A percentile compares a stretch with the other conserved stretches of the same genome.
These are phyloP conservation scores for Lyophyllum atratum DNA, from an alignment of 768 basidiomycete genomes.

Conservation along the genomic window DNA sequence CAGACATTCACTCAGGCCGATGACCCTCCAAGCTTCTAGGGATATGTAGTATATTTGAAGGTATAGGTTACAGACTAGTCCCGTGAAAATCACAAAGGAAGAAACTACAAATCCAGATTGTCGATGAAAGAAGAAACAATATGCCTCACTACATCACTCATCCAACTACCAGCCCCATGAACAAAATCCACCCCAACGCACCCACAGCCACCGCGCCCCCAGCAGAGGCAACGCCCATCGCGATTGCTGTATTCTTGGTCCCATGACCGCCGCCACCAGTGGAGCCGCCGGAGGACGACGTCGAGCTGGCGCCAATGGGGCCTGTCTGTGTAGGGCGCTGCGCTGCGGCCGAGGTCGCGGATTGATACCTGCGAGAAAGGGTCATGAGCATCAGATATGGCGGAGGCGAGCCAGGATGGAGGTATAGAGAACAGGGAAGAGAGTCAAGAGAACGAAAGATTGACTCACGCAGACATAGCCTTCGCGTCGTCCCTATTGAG, in stretches of 20 bases:
- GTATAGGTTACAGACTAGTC: too few species aligned
- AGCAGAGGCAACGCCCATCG: background rate
- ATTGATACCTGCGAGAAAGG: slow-evolving; percentile 32
- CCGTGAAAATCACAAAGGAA: too few species aligned
- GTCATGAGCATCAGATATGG: background rate
- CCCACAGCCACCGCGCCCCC: background rate
- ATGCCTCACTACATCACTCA: background rate
- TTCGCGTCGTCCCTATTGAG: slow-evolving; percentile 38
- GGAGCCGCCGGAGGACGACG: slow-evolving; percentile 1
- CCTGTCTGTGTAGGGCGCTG: slow-evolving; percentile 40
- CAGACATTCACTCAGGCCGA: too few species aligned
- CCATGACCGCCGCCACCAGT: background rate
- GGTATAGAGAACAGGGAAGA: background rate
- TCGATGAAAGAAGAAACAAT: too few species aligned
- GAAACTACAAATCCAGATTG: too few species aligned
- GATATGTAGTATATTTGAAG: too few species aligned
- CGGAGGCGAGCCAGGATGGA: background rate
- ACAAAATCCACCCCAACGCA: background rate
- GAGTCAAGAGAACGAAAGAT: background rate
- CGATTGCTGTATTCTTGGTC: background rate
- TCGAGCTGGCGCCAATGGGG: slow-evolving; percentile 31
- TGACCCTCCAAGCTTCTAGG: too few species aligned
- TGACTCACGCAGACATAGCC: slow-evolving; percentile 56
- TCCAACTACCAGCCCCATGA: background rate
- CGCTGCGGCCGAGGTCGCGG: slow-evolving; percentile 50